Conservation (phyloP, 1,284 basidiomycete species). For the Peniophora sp. region DNA sequence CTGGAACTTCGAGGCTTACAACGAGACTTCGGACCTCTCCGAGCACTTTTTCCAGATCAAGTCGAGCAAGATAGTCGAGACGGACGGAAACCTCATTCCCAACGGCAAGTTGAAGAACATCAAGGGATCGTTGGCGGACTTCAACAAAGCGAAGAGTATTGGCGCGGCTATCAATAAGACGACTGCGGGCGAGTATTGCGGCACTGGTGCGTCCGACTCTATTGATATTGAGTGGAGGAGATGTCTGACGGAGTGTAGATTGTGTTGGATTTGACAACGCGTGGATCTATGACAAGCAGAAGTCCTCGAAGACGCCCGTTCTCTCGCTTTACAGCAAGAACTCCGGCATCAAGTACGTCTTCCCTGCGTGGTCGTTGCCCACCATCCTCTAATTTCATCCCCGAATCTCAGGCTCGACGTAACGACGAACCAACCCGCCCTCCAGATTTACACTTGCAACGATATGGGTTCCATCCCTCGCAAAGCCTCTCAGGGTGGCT, state of each 20-base stretch:
- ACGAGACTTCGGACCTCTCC: conserved; percentile 31
- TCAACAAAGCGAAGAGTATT: conserved; percentile 33
- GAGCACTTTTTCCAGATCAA: conserved; percentile 31
- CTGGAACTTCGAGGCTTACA: conserved; percentile 42
- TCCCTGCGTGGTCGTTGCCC: background rate
- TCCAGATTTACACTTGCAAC: conserved; percentile 37
- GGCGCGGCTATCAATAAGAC: conserved; percentile 29
- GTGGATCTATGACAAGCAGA: conserved; percentile 33
- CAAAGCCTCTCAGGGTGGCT: conserved; percentile 36
- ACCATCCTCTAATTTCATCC: conserved; percentile 8
- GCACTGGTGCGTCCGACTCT: conserved; percentile 25
- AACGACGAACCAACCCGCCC: conserved; percentile 34
- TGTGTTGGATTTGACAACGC: conserved; percentile 39
- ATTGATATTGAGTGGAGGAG: background rate
- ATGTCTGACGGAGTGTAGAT: conserved; percentile 15
- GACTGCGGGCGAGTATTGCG: conserved; percentile 27
- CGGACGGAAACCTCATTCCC: conserved; percentile 36
- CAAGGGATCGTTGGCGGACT: conserved; percentile 33
- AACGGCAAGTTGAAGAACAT: conserved; percentile 32
- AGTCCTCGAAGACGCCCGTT: conserved; percentile 20
- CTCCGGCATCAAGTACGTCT: conserved; percentile 34
- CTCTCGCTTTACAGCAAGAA: conserved; percentile 35
- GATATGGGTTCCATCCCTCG: conserved; percentile 35
- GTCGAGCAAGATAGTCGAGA: conserved; percentile 31
- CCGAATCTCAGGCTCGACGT: conserved; percentile 30